phyloP scores from a whole-genome alignment of 176 grass and related monocot genomes.

The Poa annua region DNA sequence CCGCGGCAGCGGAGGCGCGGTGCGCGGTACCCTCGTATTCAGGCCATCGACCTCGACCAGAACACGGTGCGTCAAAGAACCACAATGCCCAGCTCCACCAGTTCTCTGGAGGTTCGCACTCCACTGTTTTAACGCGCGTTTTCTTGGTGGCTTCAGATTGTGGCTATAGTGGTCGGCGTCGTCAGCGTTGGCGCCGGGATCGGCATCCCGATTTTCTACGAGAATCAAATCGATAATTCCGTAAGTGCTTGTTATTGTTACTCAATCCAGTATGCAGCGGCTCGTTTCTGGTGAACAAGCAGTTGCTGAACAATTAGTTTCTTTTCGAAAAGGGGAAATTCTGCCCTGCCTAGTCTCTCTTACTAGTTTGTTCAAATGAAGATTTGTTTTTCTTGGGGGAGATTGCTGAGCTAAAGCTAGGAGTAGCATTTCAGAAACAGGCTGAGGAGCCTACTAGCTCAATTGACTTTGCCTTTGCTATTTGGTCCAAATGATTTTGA shows the following conservation, averaged over 20 bases:
- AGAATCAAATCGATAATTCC: constrained; percentile 88
- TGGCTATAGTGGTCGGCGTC: constrained; percentile 87
- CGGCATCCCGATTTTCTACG: constrained; percentile 91
- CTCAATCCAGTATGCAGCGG: not conserved
- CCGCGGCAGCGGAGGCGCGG: constrained; percentile 19
- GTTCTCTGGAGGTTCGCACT: not conserved
- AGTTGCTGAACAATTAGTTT: not conserved
- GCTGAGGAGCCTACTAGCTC: not conserved
- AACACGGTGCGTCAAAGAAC: constrained; percentile 62
- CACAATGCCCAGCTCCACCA: not conserved
- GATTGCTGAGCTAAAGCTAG: not conserved
- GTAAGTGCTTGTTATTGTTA: constrained; percentile 49
- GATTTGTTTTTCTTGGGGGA: not conserved
- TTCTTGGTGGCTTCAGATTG: constrained; percentile 51
- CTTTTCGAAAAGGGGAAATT: no score
- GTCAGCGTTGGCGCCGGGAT: constrained; percentile 86
- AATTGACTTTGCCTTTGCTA: not conserved
- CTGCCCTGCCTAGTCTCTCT: not conserved
- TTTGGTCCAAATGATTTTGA: not conserved
- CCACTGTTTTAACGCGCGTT: not conserved
- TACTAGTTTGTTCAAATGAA: not conserved
- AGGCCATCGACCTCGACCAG: constrained; percentile 88
- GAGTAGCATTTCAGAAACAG: not conserved
- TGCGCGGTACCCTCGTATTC: constrained; percentile 57
- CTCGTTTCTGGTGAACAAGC: not conserved